Percentiles rank a stretch among this genome's conserved stretches.
Evolutionary conservation across 2,329 filamentous ascomycete genomes (phyloP).

Genomic region (Hymenoscyphus albidus): DNA sequence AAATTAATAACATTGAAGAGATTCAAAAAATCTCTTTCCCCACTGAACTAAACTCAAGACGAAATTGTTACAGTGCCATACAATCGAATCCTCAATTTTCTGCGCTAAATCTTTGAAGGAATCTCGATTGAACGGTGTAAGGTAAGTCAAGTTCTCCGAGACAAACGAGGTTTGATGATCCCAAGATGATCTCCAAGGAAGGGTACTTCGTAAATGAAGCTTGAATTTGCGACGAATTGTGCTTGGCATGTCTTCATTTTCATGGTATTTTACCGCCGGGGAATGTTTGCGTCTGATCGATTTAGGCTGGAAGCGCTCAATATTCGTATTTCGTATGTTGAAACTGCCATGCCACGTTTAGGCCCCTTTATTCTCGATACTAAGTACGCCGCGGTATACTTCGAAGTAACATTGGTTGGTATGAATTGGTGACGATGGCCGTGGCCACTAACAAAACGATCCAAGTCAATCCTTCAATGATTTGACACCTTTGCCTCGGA

Average conservation of each 20-base stretch:
- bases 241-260: not conserved
- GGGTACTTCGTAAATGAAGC: too few relatives aligned
- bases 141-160: not conserved
- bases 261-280: not conserved
- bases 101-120: not conserved
- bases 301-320: not conserved
- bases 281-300: not conserved
- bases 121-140: not conserved
- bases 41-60: too few relatives aligned
- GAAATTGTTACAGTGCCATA: too few relatives aligned
- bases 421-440: too few relatives aligned
- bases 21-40: too few relatives aligned
- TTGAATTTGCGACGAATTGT: not conserved
- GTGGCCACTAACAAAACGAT: too few relatives aligned
- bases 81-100: too few relatives aligned
- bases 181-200: not conserved
- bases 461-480: too few relatives aligned
- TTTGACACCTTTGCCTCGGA: too few relatives aligned
- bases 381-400: not conserved
- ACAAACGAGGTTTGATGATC: slow-evolving; percentile 10
- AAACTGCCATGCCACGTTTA: not conserved
- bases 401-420: too few relatives aligned
- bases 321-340: not conserved
- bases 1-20: not conserved
- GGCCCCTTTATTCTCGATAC: not conserved